Evolutionary conservation across 2,329 filamentous ascomycete genomes (phyloP).

Genomic region (Paracoccidioides brasiliensis): DNA sequence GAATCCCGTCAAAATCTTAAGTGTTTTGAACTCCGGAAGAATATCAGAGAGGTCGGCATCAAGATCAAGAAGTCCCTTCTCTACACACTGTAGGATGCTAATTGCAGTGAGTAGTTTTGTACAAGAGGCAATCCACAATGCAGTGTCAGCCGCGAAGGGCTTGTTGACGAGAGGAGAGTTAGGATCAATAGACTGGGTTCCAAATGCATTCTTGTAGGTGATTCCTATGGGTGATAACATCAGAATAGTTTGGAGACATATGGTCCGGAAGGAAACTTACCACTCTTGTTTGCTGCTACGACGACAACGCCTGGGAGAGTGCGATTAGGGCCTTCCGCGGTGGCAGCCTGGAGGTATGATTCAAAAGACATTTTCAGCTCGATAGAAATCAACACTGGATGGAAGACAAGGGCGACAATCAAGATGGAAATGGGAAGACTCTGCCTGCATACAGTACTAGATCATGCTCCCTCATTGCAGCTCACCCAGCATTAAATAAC

Average conservation of each 20-base stretch:
- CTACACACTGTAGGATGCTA: slow-evolving; percentile 6
- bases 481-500: not conserved
- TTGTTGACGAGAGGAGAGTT: not conserved
- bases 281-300: not conserved
- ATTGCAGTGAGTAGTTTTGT: slow-evolving; percentile 8
- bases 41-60: slow-evolving; percentile 7
- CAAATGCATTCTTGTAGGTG: not conserved
- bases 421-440: not conserved
- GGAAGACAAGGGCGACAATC: not conserved
- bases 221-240: not conserved
- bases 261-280: not conserved
- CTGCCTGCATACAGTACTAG: not conserved
- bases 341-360: not conserved
- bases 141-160: slow-evolving; percentile 12
- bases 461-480: not conserved
- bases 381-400: not conserved
- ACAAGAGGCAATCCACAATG: slow-evolving; percentile 15
- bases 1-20: slow-evolving; percentile 4
- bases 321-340: not conserved
- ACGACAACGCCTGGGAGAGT: slow-evolving; percentile 1
- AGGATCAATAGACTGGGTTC: not conserved
- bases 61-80: slow-evolving; percentile 7
- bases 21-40: slow-evolving; percentile 5
- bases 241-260: not conserved
- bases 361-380: not conserved